Evolutionary conservation across 2,329 filamentous ascomycete species (phyloP).

Genomic region (Ophiocordyceps polyrhachis-furcata): DNA sequence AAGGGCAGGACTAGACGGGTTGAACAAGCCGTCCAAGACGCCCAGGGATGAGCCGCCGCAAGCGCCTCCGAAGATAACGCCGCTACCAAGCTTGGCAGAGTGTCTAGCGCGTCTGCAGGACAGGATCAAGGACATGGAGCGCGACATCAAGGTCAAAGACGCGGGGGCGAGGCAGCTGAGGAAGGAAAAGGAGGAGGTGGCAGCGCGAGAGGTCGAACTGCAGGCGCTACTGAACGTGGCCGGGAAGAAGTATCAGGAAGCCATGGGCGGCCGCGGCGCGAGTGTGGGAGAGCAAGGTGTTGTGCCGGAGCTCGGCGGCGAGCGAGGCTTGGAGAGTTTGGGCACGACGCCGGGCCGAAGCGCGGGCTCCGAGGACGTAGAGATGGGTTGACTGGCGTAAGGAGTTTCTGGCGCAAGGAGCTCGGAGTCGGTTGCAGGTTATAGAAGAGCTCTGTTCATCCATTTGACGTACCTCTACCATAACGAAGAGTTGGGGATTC

Average conservation of each 20-base stretch:
- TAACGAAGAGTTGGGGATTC: too few species aligned
- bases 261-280: conserved; percentile 15
- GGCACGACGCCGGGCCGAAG: conserved; percentile 12
- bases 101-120: conserved; percentile 45
- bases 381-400: conserved; percentile 1
- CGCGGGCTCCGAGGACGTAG: conserved; percentile 5
- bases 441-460: not conserved
- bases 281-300: not conserved
- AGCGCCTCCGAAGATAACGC: conserved; percentile 56
- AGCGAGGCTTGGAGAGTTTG: conserved; percentile 17
- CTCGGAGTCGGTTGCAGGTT: not conserved
- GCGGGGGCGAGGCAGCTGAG: conserved; percentile 46
- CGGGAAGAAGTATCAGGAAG: conserved; percentile 41
- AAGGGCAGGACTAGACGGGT: conserved; percentile 64
- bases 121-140: conserved; percentile 44
- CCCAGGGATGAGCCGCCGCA: conserved; percentile 23
- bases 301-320: conserved; percentile 9
- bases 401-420: not conserved
- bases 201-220: conserved; percentile 55
- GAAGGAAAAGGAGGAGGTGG: conserved; percentile 49
- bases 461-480: too few species aligned
- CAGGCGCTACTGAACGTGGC: conserved; percentile 67
- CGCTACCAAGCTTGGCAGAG: conserved; percentile 54
- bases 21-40: conserved; percentile 25
- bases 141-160: conserved; percentile 39